Base-by-base conservation (phyloP, 2,329 filamentous ascomycete species). In the Oidium heveae region DNA sequence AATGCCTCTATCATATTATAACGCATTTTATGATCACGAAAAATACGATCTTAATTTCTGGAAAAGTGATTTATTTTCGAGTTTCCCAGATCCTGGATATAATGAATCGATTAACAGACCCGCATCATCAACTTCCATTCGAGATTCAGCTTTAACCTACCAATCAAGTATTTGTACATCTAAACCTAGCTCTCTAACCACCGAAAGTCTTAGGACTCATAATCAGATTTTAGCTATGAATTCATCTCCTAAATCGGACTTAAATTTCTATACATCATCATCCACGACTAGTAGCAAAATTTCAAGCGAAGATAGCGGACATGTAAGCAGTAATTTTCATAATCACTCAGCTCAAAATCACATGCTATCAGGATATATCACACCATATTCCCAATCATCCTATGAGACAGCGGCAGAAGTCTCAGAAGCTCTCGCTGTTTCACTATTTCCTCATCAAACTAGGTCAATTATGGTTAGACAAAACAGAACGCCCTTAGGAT, bases 371-470 rank as follows among this genome's bases (percentile, higher is more conserved):
- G 70, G 73, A 6, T 72, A 76, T 58, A 74, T 74, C 58, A 80
- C 78, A 0, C 78, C 78, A 4, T 80, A 81, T 59, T 82, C 78
- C 1, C 68, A 76, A 56, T 68, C 70, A 0, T 82, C 78, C 0
- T 70, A 80, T 51, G 77, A 80, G 16, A 66, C 65, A n/a, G 73
- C 70, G 36, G 70, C 71, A 3, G 77, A 79, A 59, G 72, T 82
- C 43, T 77, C 77, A 0, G 77, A 82, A 66, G 78, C 78, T 36
- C 67, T 74, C 62, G 76, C 75, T 41, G 71, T 82, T 55, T 77
- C 71, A 57, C 76, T 82, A 60, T 79, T 74, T 59, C 72, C 74
- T 20, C 78, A 82, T 58, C 76, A 81, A 60, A 81, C 80, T 59
- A 78, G 73, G 51, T 82, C 78, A 4, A 67, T 82, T 12, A 64